Base-by-base conservation (phyloP, 345 rosid species). In the Noccaea bulbosa region DNA sequence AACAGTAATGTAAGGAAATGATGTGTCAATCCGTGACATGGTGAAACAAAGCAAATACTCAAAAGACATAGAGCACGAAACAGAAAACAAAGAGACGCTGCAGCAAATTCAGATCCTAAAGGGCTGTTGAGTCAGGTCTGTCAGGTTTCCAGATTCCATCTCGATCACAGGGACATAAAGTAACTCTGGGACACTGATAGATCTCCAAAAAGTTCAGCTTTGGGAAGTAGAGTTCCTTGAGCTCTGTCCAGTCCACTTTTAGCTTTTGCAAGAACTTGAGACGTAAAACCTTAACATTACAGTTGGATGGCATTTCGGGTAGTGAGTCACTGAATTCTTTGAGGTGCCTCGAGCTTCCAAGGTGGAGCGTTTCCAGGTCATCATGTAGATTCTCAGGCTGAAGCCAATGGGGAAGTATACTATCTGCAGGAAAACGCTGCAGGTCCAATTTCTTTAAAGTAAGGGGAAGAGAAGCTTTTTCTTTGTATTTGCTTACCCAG, bases 391-490 rank as follows among this genome's bases (percentile, higher is more conserved):
- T 75, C 2, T 4, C 0, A n/a, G 78, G 78, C 32, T 2, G 14
- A 64, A 78, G 22, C 82, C 78, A 72, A 0, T 0, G 0, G 1
- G 81, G 80, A 40, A 62, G 70, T 16, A 57, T 12, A 4, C 24
- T 16, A 0, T 11, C n/a, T n/a, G n/a, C 53, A 11, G 73, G 81
- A 40, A 51, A 71, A 37, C 78, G 48, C 22, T 8, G 73, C 35
- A 81, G 75, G 15, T 78, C 82, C 6, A 81, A 32, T 49, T 75
- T 81, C 57, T 7, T 52, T n/a, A 52, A 52, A 1, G 0, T 34
- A 14, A 8, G 3, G 16, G 12, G 24, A 30, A 44, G 51, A 22
- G n/a, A n/a, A n/a, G n/a, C n/a, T n/a, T n/a, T n/a, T n/a, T n/a
- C n/a, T n/a, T n/a, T n/a, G n/a, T n/a, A n/a, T n/a, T n/a, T n/a